Conservation (phyloP, 176 grass and related monocot species). For the Chloris gayana region DNA sequence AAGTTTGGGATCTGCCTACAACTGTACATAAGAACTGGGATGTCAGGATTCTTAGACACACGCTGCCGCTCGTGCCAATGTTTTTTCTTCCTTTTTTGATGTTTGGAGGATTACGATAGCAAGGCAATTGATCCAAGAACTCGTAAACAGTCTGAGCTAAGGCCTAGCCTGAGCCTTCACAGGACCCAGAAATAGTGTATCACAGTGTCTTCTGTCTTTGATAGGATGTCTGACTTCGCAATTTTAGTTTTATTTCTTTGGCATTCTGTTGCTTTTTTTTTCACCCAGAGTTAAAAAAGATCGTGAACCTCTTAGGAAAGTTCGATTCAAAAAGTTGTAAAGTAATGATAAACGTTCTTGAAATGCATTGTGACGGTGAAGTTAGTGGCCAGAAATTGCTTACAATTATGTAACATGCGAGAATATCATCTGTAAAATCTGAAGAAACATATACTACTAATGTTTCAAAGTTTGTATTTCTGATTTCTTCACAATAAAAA, state of each 20-base stretch:
- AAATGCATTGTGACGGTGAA: not conserved
- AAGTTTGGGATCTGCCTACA: not conserved
- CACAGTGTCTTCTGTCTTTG: not conserved
- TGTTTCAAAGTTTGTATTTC: too few species aligned
- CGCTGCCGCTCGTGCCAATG: not conserved
- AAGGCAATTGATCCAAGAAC: not conserved
- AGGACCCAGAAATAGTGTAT: not conserved
- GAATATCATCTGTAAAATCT: too few species aligned
- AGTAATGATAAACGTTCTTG: too few species aligned
- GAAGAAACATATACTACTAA: too few species aligned
- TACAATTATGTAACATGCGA: not conserved
- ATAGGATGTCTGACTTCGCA: too few species aligned
- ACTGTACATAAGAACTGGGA: conserved; percentile 25
- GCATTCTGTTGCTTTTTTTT: too few species aligned
- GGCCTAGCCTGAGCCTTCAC: not conserved
- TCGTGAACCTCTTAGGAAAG: too few species aligned
- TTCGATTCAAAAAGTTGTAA: too few species aligned
- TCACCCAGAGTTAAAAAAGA: too few species aligned
- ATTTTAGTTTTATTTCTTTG: too few species aligned
- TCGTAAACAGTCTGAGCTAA: conserved; percentile 1
- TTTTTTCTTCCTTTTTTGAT: not conserved
- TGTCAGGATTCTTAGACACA: conserved; percentile 21
- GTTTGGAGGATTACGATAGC: not conserved
- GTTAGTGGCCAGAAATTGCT: not conserved
- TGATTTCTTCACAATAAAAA: too few species aligned